Evolutionary conservation across 176 grass and related monocot genomes (phyloP).

Genomic region (Tuctoria greenei): DNA sequence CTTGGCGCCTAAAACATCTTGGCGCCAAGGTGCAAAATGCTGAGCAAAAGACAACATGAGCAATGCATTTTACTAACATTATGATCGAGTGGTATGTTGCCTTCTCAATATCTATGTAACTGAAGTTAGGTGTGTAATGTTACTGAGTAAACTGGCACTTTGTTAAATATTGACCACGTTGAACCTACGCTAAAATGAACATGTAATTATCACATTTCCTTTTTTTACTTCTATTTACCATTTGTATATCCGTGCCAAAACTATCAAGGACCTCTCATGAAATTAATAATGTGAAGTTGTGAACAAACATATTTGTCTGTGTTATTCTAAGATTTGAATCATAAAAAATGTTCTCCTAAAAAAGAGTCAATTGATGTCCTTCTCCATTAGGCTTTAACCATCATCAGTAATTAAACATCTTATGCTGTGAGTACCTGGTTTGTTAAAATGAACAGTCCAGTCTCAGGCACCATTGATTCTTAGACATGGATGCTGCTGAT

Average conservation of each 20-base stretch:
- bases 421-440: neutral
- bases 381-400: constrained; percentile 8
- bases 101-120: neutral
- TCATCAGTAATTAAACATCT: neutral
- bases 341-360: neutral
- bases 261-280: neutral
- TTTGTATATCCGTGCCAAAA: constrained; percentile 6
- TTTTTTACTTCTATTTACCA: neutral
- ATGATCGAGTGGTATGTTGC: neutral
- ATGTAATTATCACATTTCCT: neutral
- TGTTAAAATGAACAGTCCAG: neutral
- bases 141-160: neutral
- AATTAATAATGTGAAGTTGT: neutral
- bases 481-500: neutral
- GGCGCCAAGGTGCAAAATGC: too few species aligned
- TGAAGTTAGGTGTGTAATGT: neutral
- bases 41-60: too few species aligned
- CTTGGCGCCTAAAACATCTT: too few species aligned
- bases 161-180: neutral
- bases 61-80: neutral
- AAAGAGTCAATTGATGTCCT: neutral
- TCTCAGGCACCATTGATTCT: neutral
- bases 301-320: neutral
- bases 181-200: neutral
- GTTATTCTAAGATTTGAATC: neutral